Base-by-base conservation (phyloP, 495 filamentous ascomycete species). In the Parathielavia hyrcaniae region DNA sequence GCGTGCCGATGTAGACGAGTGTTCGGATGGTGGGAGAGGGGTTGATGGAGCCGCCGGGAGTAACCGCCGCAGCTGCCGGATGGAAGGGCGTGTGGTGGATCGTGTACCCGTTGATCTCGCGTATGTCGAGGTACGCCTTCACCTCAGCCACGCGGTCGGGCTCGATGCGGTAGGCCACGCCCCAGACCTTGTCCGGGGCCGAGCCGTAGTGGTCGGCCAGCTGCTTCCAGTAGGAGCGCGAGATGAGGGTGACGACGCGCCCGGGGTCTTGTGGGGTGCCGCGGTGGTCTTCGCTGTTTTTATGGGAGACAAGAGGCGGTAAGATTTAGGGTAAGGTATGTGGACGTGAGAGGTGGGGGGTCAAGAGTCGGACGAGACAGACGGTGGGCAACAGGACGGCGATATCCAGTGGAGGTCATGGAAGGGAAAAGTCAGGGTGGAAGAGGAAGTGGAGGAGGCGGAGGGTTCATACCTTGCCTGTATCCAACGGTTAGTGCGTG, bases 51-150 rank as follows among this genome's bases (percentile, higher is more conserved):
- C 1, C 32, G 34, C 52, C 9, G 44, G 23, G 57, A 63, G 63
- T 35, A 45, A 47, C 56, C 41, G 46, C 36, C 32, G 66, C 69
- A 73, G 53, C 76, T 65, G 13, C 75, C 11, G 87, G 81, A 67
- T 88, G 76, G 71, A 96, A 96, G 1, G 85, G 83, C 20, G 89
- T 91, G 71, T 89, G 89, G 67, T 95, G 89, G 61, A 93, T 90
- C 35, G 82, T 87, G 68, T 97, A 97, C 8, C 95, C 95, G 69
- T 97, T 93, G 64, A 97, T 96, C 73, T 99, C 95, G 14, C 95
- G 86, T 56, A 96, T 91, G 68, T 97, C 91, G 38, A 99, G 89
- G 70, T 97, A 74, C 53, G 87, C 80, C 57, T 88, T 85, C 4
- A 96, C 95, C 73, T 91, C 87, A 58, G 82, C 79, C 16, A 93